A percentile compares a stretch with the other conserved stretches of the same genome.
phyloP scores from a whole-genome alignment of 2,329 filamentous ascomycete species.

The Fusarium protoensiforme region DNA sequence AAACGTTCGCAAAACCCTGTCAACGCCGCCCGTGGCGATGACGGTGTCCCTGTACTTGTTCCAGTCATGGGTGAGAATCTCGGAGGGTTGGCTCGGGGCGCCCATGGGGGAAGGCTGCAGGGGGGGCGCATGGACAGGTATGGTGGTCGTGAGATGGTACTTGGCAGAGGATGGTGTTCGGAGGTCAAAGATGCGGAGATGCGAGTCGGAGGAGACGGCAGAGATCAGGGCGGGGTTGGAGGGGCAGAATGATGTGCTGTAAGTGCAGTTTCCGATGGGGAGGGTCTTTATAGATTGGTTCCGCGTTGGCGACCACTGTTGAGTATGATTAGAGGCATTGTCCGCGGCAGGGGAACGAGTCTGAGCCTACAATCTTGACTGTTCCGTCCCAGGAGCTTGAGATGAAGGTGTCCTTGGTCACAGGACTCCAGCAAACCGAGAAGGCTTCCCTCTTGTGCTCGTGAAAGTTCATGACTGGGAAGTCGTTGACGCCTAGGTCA shows the following conservation, averaged over 20 bases:
- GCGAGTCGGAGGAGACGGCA: conserved; percentile 88
- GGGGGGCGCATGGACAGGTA: conserved; percentile 82
- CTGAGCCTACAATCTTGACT: conserved; percentile 76
- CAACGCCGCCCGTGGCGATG: conserved; percentile 89
- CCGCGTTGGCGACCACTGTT: conserved; percentile 84
- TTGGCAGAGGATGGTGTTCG: conserved; percentile 85
- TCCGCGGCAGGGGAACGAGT: neutral
- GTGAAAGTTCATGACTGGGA: conserved; percentile 90
- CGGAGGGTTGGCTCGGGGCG: conserved; percentile 70
- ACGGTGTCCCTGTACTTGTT: conserved; percentile 94
- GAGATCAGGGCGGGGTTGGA: conserved; percentile 88
- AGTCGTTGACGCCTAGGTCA: conserved; percentile 82
- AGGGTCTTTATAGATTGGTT: conserved; percentile 82
- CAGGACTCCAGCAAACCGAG: conserved; percentile 90
- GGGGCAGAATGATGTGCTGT: conserved; percentile 90
- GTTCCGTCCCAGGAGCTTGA: conserved; percentile 97
- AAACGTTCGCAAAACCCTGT: conserved; percentile 87
- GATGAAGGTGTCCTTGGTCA: conserved; percentile 89
- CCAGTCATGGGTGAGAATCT: conserved; percentile 97
- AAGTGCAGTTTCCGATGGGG: conserved; percentile 93
- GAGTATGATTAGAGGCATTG: conserved; percentile 13
- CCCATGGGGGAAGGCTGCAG: conserved; percentile 53
- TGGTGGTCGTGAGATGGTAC: conserved; percentile 85
- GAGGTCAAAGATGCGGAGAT: conserved; percentile 91
- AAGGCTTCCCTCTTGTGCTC: conserved; percentile 96